Percentiles rank a stretch among this genome's conserved stretches.
Conservation (phyloP, 495 filamentous ascomycete genomes). For the Cetradonia linearis region DNA sequence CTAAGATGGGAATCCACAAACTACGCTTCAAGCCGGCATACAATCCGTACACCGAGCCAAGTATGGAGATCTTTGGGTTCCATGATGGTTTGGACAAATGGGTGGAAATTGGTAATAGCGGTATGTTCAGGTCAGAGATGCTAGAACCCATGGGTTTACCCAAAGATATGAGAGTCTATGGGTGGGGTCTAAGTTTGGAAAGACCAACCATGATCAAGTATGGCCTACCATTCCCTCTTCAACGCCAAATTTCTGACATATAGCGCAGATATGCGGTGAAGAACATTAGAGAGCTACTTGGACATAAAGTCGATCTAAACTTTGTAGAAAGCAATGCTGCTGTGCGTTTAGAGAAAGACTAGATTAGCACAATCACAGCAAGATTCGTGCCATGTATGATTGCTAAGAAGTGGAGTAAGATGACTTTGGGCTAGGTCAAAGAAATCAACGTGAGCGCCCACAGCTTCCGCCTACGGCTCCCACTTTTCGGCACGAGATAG, state of each 20-base stretch:
- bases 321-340: slow-evolving; percentile 78
- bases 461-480: neutral
- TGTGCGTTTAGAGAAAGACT: slow-evolving; percentile 54
- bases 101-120: slow-evolving; percentile 95
- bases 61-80: slow-evolving; percentile 92
- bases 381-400: neutral
- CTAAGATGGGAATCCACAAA: slow-evolving; percentile 82
- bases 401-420: neutral
- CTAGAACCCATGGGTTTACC: slow-evolving; percentile 82
- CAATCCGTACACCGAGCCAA: slow-evolving; percentile 96
- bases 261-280: slow-evolving; percentile 51
- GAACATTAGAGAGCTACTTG: slow-evolving; percentile 77
- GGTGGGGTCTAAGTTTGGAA: slow-evolving; percentile 84
- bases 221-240: neutral
- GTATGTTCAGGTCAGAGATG: slow-evolving; percentile 98
- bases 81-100: slow-evolving; percentile 83
- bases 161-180: slow-evolving; percentile 78
- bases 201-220: slow-evolving; percentile 96
- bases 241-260: slow-evolving; percentile 1
- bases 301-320: slow-evolving; percentile 76
- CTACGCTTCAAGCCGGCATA: slow-evolving; percentile 96
- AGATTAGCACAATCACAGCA: neutral
- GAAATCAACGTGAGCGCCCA: neutral
- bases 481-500: neutral
- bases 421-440: neutral